Conservation (phyloP, 2,329 filamentous ascomycete genomes). For the Trichoderma sp. region DNA sequence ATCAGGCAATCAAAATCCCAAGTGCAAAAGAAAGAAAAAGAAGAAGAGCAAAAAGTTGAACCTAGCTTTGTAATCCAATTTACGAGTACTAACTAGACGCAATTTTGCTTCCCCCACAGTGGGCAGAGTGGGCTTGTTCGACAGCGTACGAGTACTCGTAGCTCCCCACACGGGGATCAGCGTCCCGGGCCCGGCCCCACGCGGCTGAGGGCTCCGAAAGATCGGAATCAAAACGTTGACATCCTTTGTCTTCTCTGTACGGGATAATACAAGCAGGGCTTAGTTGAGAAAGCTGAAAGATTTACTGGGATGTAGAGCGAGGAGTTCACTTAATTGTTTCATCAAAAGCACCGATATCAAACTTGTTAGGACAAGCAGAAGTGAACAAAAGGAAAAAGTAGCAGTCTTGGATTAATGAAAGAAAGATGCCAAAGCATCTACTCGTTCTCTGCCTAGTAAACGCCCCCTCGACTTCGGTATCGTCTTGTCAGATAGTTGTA, state of each 20-base stretch:
- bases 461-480: neutral
- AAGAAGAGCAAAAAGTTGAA: neutral
- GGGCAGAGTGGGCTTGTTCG: neutral
- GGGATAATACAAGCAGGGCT: neutral
- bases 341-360: too few species aligned
- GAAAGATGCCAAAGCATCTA: neutral
- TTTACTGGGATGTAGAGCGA: neutral
- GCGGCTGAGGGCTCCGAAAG: neutral
- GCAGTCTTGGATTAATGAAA: neutral
- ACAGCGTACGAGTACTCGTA: neutral
- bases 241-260: neutral
- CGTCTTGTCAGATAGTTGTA: neutral
- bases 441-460: neutral
- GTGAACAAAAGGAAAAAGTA: neutral
- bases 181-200: slow-evolving; percentile 1
- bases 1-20: neutral
- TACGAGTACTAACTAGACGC: neutral
- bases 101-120: neutral
- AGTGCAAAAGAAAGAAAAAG: neutral
- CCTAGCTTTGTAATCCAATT: neutral
- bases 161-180: slow-evolving; percentile 10
- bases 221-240: neutral
- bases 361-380: neutral
- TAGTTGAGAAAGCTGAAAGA: neutral
- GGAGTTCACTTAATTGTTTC: neutral